Base-by-base conservation (phyloP, 352 stramenopile species). In the Elongisporangium prolatum region DNA sequence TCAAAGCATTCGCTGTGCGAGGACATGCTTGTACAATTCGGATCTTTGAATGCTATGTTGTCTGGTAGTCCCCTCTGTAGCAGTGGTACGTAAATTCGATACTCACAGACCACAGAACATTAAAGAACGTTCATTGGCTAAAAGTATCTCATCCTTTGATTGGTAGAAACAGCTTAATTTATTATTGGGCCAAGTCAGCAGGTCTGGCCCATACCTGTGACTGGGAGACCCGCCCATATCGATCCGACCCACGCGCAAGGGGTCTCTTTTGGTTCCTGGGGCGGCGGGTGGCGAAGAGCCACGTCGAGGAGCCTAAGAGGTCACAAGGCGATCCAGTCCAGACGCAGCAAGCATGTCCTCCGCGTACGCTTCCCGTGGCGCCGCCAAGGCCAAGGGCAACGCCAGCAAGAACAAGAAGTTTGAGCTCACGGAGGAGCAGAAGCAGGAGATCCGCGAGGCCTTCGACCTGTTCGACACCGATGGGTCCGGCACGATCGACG, bases 381-480 rank as follows among this genome's bases (percentile, higher is more conserved):
- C 72, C 60, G 74, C 75, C 57, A 90, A 90, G 61, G 75, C 77
- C 72, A 89, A 88, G 63, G 78, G 70, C 54, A 72, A 72, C 25
- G 77, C 80, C 13, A 75, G 71, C 57, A 92, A 90, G 68, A 90
- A 84, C 75, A 90, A 92, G 58, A 89, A 92, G 65, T 81, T 89
- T 40, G 78, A 88, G 68, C 83, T 98, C 24, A 97, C 81, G 22
- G 90, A 98, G 61, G 94, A 98, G 71, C 91, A 98, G 71, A 98
- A 98, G 71, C 91, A 98, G 71, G 89, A 97, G 69, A 97, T 98
- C 68, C 77, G 91, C 53, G 93, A 98, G 68, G 91, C 92, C 20
- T 99, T 99, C 74, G 91, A 98, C 75, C 78, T 99, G 21, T 99
- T 99, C 64, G 97, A 99, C 73, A 98, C 88, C n/a, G 91, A 98